Percentiles rank a stretch among this genome's conserved stretches.
These are phyloP conservation scores for Pyropia haitanensis DNA, from an alignment of 23 red algal genomes.

Conservation along the genomic window DNA sequence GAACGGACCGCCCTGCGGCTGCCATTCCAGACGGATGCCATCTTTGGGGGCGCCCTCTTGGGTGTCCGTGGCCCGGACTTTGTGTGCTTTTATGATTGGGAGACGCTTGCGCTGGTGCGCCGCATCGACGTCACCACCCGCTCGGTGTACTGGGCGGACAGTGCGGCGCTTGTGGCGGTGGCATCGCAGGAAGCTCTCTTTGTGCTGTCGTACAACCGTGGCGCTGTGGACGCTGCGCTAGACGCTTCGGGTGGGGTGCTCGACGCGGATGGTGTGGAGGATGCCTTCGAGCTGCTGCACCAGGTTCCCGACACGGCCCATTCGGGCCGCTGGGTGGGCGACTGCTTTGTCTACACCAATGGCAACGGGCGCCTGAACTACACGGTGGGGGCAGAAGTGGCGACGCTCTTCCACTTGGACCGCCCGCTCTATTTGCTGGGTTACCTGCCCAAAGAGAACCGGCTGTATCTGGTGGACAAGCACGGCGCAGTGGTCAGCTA, in stretches of 20 bases:
- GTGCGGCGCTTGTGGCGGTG: slow-evolving; percentile 63
- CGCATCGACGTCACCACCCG: slow-evolving; percentile 80
- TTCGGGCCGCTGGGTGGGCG: slow-evolving; percentile 84
- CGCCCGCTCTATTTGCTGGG: slow-evolving; percentile 84
- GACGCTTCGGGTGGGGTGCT: slow-evolving; percentile 43
- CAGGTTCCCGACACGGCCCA: slow-evolving; percentile 57
- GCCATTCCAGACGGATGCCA: slow-evolving; percentile 55
- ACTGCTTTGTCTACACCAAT: slow-evolving; percentile 93
- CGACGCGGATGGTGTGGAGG: slow-evolving; percentile 80
- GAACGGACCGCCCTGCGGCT: slow-evolving; percentile 79
- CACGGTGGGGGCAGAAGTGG: slow-evolving; percentile 67
- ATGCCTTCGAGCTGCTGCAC: slow-evolving; percentile 85
- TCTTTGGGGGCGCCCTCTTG: slow-evolving; percentile 78
- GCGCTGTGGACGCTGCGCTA: slow-evolving; percentile 54
- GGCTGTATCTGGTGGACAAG: slow-evolving; percentile 81
- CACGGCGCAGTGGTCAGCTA: slow-evolving; percentile 68
- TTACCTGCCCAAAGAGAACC: slow-evolving; percentile 84
- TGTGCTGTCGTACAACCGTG: slow-evolving; percentile 62
- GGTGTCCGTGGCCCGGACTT: slow-evolving; percentile 75
- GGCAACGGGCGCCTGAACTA: slow-evolving; percentile 53
- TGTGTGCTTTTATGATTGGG: slow-evolving; percentile 96
- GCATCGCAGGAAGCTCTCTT: slow-evolving; percentile 59
- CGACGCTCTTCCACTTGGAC: slow-evolving; percentile 80
- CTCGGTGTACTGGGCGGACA: slow-evolving; percentile 78
- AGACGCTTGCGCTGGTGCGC: slow-evolving; percentile 72